Conservation (phyloP, 306 rosid genomes). For the Arachis hypogaea region DNA sequence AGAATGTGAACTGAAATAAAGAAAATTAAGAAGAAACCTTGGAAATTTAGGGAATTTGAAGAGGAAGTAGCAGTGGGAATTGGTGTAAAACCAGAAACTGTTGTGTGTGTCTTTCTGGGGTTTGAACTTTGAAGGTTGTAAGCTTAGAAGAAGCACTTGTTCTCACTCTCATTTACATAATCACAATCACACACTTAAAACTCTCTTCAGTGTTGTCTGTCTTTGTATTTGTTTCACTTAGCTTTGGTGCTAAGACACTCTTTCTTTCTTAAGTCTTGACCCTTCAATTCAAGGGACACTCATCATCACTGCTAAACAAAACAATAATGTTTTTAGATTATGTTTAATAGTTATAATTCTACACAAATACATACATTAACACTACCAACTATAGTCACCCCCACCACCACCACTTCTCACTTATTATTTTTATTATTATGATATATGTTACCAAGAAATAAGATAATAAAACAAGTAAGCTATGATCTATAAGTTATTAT, state of each 20-base stretch:
- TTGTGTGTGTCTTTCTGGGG: constrained; percentile 45
- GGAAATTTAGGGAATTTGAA: constrained; percentile 21
- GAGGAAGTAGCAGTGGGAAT: constrained; percentile 37
- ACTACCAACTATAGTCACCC: constrained; percentile 35
- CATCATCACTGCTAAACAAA: not conserved
- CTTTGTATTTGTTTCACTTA: constrained; percentile 26
- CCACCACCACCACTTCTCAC: constrained; percentile 28
- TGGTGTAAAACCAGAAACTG: not conserved
- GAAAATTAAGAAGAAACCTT: constrained; percentile 26
- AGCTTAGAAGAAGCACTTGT: constrained; percentile 4
- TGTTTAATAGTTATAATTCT: no score
- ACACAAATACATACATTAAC: constrained; percentile 33
- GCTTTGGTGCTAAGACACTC: constrained; percentile 37
- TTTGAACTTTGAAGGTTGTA: constrained; percentile 28
- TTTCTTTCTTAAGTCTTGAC: constrained; percentile 10
- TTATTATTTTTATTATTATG: not conserved
- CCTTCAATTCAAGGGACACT: constrained; percentile 14
- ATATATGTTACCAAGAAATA: not conserved
- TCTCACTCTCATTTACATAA: not conserved
- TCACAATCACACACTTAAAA: constrained; percentile 21
- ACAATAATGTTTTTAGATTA: not conserved
- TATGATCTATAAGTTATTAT: not conserved
- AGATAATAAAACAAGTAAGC: not conserved
- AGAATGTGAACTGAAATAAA: not conserved
- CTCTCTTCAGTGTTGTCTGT: constrained; percentile 13